Evolutionary conservation across 2,329 filamentous ascomycete species (phyloP), one percentile per base, ranked within the genome.

Genomic region (Penicillium brasilianum): DNA sequence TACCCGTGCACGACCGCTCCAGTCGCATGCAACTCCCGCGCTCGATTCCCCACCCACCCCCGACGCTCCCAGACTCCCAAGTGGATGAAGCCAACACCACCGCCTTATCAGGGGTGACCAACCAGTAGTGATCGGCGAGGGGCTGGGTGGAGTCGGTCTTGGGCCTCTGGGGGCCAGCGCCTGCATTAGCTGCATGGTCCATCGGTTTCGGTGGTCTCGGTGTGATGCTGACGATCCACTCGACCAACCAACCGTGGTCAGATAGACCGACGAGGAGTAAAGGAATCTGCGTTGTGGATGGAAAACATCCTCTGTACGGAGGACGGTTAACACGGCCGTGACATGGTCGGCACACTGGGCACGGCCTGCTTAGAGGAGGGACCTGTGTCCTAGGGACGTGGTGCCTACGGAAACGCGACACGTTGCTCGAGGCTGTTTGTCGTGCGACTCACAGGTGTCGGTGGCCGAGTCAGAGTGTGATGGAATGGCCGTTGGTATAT

Each of bases 91-190:
- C 49, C 53, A 56, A 58, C 58, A 57, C 39, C 58, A 51, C 36
- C 49, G 58, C 53, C 52, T 59, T 57, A 63, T 57, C 52, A 62
- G 59, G 58, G 60, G 58, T 20, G 48, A 18, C 41, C 55, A 51
- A 52, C 60, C 57, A 64, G 59, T 59, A 61, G 55, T 54, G 63
- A 66, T 66, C 63, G 57, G 57, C 59, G 46, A 54, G 56, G 10
- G 25, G 52, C n/a, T n/a, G n/a, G 14, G 58, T 55, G 58, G 58
- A 57, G 61, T 48, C 52, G 32, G 41, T 43, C 52, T 50, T 55
- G 22, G 30, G 14, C 30, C 28, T 34, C 43, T 43, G 20, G 34
- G 60, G 28, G 41, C 52, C 60, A 53, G 53, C 39, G 46, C 46
- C 51, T 55, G 51, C 43, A 48, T 57, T 44, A 55, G 56, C 56